Conservation (phyloP, 2,329 filamentous ascomycete genomes). For the Aspergillus sp. region DNA sequence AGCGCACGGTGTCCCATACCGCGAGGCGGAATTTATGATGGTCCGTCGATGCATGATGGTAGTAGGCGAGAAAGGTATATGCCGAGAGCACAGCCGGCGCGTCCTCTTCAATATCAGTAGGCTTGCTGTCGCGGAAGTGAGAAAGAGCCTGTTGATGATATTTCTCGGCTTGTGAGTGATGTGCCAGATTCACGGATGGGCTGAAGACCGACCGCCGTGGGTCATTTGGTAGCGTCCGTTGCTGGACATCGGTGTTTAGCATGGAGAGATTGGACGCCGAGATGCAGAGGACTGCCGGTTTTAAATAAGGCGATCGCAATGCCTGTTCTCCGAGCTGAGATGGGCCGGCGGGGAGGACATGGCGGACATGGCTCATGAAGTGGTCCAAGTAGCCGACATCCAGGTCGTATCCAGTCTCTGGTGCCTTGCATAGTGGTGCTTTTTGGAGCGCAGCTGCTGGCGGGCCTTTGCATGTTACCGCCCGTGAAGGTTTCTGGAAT, state of each 20-base stretch:
- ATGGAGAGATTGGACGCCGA: slow-evolving; percentile 17
- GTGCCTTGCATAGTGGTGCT: not conserved
- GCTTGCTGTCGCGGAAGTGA: not conserved
- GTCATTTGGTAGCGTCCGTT: not conserved
- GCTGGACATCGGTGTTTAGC: slow-evolving; percentile 13
- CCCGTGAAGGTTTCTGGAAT: not conserved
- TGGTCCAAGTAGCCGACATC: not conserved
- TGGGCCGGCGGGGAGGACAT: not conserved
- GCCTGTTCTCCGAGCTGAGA: not conserved
- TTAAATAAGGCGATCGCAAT: not conserved
- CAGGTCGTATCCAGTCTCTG: not conserved
- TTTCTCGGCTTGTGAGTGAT: not conserved
- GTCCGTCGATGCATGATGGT: slow-evolving; percentile 18
- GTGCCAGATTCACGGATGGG: not conserved
- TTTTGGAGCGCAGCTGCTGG: not conserved
- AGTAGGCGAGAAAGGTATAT: slow-evolving; percentile 13
- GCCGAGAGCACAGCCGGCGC: slow-evolving; percentile 2
- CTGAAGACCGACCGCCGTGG: not conserved
- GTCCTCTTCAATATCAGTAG: not conserved
- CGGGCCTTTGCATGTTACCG: not conserved
- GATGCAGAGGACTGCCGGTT: slow-evolving; percentile 12
- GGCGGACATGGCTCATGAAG: not conserved
- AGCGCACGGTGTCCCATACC: slow-evolving; percentile 12
- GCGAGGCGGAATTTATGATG: slow-evolving; percentile 13
- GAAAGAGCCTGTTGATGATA: not conserved